Conservation (phyloP, 257 asterid species). For the Penstemon eatonii region DNA sequence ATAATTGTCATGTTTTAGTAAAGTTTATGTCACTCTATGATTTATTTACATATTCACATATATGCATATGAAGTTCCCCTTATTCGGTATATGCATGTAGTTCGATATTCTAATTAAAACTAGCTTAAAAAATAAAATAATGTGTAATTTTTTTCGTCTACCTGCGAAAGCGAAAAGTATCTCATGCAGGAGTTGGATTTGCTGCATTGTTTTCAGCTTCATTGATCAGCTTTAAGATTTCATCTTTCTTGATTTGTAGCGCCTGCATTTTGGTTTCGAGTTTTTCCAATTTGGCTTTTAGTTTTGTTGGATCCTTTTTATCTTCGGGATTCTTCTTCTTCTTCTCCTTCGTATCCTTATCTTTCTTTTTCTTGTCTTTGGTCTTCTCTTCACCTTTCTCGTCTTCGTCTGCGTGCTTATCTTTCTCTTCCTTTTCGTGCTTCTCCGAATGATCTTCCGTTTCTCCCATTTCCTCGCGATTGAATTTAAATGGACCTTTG, state of each 20-base stretch:
- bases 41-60: not conserved
- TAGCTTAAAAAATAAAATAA: not conserved
- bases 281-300: conserved; percentile 33
- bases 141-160: too few species aligned
- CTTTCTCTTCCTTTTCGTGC: conserved; percentile 43
- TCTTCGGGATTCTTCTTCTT: conserved; percentile 43
- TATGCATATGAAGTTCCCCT: too few species aligned
- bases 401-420: conserved; percentile 31
- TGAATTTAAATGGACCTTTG: not conserved
- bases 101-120: conserved; percentile 1
- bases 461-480: conserved; percentile 32
- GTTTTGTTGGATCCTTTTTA: conserved; percentile 38
- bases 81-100: too few species aligned
- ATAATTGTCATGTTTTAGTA: too few species aligned
- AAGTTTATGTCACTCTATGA: too few species aligned
- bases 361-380: conserved; percentile 30
- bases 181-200: conserved; percentile 14
- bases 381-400: conserved; percentile 32
- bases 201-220: conserved; percentile 33
- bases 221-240: conserved; percentile 32
- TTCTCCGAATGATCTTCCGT: conserved; percentile 29
- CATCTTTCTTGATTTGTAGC: conserved; percentile 29
- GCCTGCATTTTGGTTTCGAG: conserved; percentile 37
- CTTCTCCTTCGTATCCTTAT: conserved; percentile 32
- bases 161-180: too few species aligned